Percentiles rank a stretch among this genome's conserved stretches.
phyloP scores from a whole-genome alignment of 2,329 filamentous ascomycete species.

The Xenosphaeropsis pyriputrescens region DNA sequence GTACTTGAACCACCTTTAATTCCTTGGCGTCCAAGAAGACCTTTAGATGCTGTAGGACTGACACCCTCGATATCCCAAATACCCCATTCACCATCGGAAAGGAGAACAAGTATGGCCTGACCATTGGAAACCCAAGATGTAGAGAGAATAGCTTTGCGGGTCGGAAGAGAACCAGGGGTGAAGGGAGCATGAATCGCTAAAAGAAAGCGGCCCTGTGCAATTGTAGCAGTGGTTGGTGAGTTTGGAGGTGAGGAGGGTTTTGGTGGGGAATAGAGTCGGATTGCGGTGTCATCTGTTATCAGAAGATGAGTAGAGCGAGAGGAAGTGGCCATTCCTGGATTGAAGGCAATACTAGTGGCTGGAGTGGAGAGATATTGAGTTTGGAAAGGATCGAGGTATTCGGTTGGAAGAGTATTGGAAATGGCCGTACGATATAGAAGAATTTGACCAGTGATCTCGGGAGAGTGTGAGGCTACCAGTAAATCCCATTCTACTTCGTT shows the following conservation, averaged over 20 bases:
- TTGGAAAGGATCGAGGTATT: constrained; percentile 36
- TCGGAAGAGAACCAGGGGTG: constrained; percentile 7
- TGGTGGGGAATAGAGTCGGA: constrained; percentile 47
- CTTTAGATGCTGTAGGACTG: constrained; percentile 31
- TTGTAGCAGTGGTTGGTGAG: constrained; percentile 28
- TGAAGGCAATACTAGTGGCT: constrained; percentile 42
- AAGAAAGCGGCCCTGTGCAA: constrained; percentile 47
- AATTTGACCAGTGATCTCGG: constrained; percentile 42
- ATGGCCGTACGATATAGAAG: constrained; percentile 43
- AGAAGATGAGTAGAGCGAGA: constrained; percentile 39
- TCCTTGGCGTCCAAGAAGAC: constrained; percentile 22
- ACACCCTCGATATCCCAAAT: constrained; percentile 51
- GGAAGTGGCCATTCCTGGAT: constrained; percentile 25
- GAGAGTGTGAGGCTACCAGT: constrained; percentile 44
- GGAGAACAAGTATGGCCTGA: constrained; percentile 39
- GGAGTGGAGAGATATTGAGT: constrained; percentile 41
- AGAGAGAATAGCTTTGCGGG: constrained; percentile 44
- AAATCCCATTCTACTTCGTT: constrained; percentile 22
- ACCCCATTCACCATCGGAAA: constrained; percentile 52
- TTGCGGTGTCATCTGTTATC: constrained; percentile 37
- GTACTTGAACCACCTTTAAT: constrained; percentile 39
- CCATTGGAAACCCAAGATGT: constrained; percentile 48
- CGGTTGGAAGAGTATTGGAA: constrained; percentile 13
- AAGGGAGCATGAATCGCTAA: constrained; percentile 38
- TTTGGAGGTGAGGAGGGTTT: constrained; percentile 34